Evolutionary conservation across 768 basidiomycete species (phyloP).

Genomic region (Tylopilus plumbeoviolaceoides): DNA sequence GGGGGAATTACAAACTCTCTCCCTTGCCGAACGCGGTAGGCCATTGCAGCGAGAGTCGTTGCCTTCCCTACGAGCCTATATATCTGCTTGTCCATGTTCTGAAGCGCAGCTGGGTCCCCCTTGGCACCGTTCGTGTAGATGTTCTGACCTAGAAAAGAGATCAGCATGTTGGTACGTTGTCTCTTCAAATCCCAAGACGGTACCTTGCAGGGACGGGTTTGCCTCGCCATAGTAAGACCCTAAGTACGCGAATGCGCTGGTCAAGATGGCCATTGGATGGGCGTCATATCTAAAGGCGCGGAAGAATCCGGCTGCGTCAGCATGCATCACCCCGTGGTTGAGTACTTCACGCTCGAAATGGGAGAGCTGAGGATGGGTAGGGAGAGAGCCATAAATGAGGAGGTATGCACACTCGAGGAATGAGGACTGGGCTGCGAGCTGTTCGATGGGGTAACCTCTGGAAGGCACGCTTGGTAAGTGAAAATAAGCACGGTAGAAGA

Average conservation of each 20-base stretch:
- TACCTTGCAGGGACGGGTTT: slow-evolving; percentile 83
- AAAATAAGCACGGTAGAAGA: background rate
- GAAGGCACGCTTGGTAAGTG: background rate
- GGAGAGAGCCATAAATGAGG: slow-evolving; percentile 83
- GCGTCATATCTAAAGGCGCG: slow-evolving; percentile 82
- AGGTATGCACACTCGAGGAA: slow-evolving; percentile 85
- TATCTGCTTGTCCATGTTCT: slow-evolving; percentile 88
- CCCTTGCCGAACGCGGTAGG: slow-evolving; percentile 88
- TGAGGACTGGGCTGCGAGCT: slow-evolving; percentile 73
- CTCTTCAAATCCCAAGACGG: background rate
- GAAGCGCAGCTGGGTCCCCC: slow-evolving; percentile 62
- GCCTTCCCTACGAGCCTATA: slow-evolving; percentile 85
- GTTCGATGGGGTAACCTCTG: slow-evolving; percentile 91
- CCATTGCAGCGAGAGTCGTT: slow-evolving; percentile 91
- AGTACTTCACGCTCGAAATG: slow-evolving; percentile 73
- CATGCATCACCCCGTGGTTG: slow-evolving; percentile 67
- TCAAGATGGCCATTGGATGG: slow-evolving; percentile 89
- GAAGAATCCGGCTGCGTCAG: slow-evolving; percentile 67
- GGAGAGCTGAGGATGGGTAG: slow-evolving; percentile 53
- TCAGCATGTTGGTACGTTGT: slow-evolving; percentile 2
- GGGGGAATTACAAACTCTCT: slow-evolving; percentile 85
- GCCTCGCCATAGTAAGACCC: slow-evolving; percentile 87
- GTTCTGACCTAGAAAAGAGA: slow-evolving; percentile 53
- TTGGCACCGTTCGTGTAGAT: slow-evolving; percentile 69
- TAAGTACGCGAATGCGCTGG: slow-evolving; percentile 81